A percentile compares a stretch with the other conserved stretches of the same genome.
These are phyloP conservation scores for Colletotrichum abscissum DNA, from an alignment of 2,329 filamentous ascomycete genomes.

Conservation along the genomic window DNA sequence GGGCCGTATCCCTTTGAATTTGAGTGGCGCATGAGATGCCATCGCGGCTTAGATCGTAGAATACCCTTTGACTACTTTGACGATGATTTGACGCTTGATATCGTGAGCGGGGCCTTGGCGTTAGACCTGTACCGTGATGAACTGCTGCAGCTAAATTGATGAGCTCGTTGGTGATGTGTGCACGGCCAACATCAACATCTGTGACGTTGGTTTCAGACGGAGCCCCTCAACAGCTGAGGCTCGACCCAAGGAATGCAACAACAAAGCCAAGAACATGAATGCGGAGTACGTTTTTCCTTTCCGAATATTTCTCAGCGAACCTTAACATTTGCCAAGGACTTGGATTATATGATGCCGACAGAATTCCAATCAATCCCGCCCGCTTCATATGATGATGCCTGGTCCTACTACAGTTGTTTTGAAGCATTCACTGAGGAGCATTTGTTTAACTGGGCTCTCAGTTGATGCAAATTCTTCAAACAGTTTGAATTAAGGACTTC, in stretches of 20 bases:
- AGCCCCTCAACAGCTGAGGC: no score
- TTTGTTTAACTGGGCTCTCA: no score
- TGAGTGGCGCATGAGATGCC: not conserved
- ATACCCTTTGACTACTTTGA: not conserved
- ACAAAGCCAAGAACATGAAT: not conserved
- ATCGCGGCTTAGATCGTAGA: not conserved
- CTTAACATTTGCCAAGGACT: no score
- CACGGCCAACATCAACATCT: not conserved
- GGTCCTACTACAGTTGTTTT: no score
- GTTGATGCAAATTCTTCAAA: no score
- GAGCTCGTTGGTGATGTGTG: not conserved
- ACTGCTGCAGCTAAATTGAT: no score
- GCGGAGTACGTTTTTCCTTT: not conserved
- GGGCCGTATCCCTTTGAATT: conserved; percentile 7
- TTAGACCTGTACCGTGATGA: not conserved
- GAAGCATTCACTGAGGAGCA: no score
- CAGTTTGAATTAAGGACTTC: no score
- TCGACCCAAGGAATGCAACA: not conserved
- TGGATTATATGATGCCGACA: no score
- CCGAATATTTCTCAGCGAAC: not conserved
- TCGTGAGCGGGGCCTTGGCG: not conserved
- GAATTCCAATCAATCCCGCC: no score
- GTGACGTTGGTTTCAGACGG: conserved; percentile 1
- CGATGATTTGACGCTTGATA: not conserved
- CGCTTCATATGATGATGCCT: no score